A percentile compares a stretch with the other conserved stretches of the same genome.
Conservation (phyloP, 2,329 filamentous ascomycete species). For the Neofusicoccum sp. region DNA sequence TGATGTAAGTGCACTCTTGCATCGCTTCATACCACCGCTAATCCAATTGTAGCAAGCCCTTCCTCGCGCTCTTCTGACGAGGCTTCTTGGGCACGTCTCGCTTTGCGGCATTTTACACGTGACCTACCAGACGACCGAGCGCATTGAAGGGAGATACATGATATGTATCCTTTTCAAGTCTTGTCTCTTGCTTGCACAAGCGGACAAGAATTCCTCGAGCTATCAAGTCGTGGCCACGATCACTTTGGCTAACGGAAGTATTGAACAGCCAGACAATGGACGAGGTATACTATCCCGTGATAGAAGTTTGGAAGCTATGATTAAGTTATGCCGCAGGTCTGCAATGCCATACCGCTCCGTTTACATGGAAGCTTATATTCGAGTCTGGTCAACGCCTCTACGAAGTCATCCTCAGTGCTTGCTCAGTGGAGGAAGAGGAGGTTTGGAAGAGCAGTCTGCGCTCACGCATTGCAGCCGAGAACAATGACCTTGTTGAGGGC, state of each 20-base stretch:
- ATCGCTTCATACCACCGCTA: background rate
- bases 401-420: conserved; percentile 84
- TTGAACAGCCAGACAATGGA: conserved; percentile 74
- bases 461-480: conserved; percentile 50
- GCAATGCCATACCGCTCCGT: conserved; percentile 80
- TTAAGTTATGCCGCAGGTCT: conserved; percentile 51
- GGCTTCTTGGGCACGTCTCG: conserved; percentile 74
- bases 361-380: conserved; percentile 91
- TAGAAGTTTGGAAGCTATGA: background rate
- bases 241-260: conserved; percentile 60
- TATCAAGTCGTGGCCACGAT: conserved; percentile 77
- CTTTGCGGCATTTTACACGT: conserved; percentile 82
- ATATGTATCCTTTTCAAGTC: conserved; percentile 80
- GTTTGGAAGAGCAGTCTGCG: conserved; percentile 74
- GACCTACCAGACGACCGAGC: conserved; percentile 71
- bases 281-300: conserved; percentile 53
- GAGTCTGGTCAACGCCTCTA: conserved; percentile 73
- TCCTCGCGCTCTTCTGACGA: conserved; percentile 52
- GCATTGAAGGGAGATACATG: conserved; percentile 76
- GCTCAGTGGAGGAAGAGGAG: conserved; percentile 73
- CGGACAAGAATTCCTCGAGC: conserved; percentile 60
- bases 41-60: background rate
- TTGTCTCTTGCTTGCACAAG: conserved; percentile 72
- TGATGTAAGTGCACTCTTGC: conserved; percentile 51
- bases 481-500: conserved; percentile 51